Conservation (phyloP, 495 filamentous ascomycete genomes). For the Apodospora peruviana region DNA sequence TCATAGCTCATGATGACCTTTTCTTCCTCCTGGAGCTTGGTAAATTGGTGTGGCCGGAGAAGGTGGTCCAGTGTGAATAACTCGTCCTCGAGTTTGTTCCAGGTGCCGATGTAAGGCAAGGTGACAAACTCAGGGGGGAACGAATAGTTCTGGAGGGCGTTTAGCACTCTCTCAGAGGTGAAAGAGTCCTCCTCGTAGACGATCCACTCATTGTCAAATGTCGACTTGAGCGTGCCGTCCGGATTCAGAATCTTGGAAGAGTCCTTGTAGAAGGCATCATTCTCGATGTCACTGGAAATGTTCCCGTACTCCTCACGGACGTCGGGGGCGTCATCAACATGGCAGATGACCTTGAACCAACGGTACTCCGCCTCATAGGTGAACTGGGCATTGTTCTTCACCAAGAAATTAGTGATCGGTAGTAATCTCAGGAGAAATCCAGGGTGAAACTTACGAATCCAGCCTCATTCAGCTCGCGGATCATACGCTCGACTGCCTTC, state of each 20-base stretch:
- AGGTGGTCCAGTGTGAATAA: conserved; percentile 1
- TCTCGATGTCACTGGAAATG: conserved; percentile 11
- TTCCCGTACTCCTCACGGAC: conserved; percentile 15
- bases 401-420: not conserved
- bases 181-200: no score
- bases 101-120: conserved; percentile 2
- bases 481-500: conserved; percentile 22
- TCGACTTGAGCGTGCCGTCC: conserved; percentile 4
- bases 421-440: not conserved
- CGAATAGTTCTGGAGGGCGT: not conserved
- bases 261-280: conserved; percentile 12
- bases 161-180: not conserved
- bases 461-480: conserved; percentile 9
- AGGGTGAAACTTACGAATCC: conserved; percentile 16
- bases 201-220: conserved; percentile 12
- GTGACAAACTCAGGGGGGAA: conserved; percentile 1
- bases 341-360: conserved; percentile 29
- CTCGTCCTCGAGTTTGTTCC: conserved; percentile 16
- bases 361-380: conserved; percentile 21
- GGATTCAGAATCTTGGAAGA: conserved; percentile 18
- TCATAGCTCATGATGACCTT: conserved; percentile 19
- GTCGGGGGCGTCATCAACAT: conserved; percentile 10
- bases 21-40: conserved; percentile 19
- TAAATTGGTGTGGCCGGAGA: conserved; percentile 16
- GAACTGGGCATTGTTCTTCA: conserved; percentile 16